Base-by-base conservation (phyloP, 2,329 filamentous ascomycete species). In the Esteya vermicola region DNA sequence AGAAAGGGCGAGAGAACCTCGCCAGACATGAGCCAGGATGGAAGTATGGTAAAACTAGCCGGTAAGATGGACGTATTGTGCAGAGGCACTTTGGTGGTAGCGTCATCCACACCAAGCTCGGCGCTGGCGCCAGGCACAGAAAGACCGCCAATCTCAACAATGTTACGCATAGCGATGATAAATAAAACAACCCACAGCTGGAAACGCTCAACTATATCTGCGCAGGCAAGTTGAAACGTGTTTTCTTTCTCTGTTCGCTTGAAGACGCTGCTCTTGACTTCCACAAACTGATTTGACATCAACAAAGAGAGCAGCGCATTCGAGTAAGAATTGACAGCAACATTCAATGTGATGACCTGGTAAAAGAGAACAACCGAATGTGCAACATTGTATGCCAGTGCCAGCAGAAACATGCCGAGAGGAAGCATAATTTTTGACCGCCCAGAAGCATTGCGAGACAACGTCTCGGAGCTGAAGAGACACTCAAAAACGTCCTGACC, bases 201-300 rank as follows among this genome's bases (percentile, higher is more conserved):
- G 52, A 98, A 98, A 1, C 91, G 77, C 60, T 98, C 91, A 2
- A 98, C 91, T 26, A 98, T 81, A 55, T 98, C 91, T 4, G 91
- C 89, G 49, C 91, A 98, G 0, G 89, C 93, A 13, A 98, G 69
- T 57, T 98, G 91, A 55, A 98, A 98, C 0, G 94, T 65, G 48
- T 94, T 96, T 54, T 98, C 91, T 57, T 95, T 96, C 52, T 98
- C 91, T 47, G 96, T 93, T 45, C 89, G 91, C 64, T 98, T 96
- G 67, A 98, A 98, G 1, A 98, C 93, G 0, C 88, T 93, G 45
- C 85, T 85, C 55, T 98, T 98, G 67, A 98, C 94, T 62, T 98
- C 91, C 33, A 98, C 91, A 52, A 98, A 98, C 54, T 98, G 93
- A 54, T 96, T 98, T 7, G 88, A 95, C 55, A 98, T 75, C 2